Percentiles rank a stretch among this genome's conserved stretches.
phyloP scores from a whole-genome alignment of 129 eudicot genomes.

The Tagetes erecta region DNA sequence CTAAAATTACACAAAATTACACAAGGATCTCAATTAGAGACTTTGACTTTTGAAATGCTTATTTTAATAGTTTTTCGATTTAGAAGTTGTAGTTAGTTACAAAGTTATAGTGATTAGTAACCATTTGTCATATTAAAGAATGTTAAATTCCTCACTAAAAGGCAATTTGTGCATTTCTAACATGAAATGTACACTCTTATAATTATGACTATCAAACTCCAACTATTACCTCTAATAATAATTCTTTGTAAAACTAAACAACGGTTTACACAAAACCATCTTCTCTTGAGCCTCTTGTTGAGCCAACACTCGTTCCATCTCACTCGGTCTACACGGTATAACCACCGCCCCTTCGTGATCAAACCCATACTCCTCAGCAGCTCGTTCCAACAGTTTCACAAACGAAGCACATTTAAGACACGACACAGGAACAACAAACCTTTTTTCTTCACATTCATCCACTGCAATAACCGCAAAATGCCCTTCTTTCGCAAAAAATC shows the following conservation, averaged over 20 bases:
- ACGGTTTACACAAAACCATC: constrained; percentile 13
- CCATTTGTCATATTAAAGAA: neutral
- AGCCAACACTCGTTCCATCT: constrained; percentile 24
- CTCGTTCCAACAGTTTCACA: constrained; percentile 27
- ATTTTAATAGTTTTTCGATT: too few relatives aligned
- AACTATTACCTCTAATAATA: neutral
- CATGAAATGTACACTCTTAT: neutral
- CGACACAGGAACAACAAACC: constrained; percentile 33
- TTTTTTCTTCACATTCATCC: constrained; percentile 25
- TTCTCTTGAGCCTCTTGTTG: constrained; percentile 21
- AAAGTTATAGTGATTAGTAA: too few relatives aligned
- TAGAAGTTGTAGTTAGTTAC: too few relatives aligned
- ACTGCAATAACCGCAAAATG: constrained; percentile 34
- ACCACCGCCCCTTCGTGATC: constrained; percentile 28
- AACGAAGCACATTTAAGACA: constrained; percentile 27
- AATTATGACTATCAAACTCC: neutral
- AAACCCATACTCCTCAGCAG: constrained; percentile 32
- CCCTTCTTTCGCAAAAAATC: constrained; percentile 27
- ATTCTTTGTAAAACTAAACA: neutral
- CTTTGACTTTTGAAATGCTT: too few relatives aligned
- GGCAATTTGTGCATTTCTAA: neutral
- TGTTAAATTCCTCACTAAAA: neutral
- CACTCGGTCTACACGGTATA: constrained; percentile 33
- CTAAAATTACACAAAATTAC: too few relatives aligned
- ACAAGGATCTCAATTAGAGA: too few relatives aligned